These are phyloP conservation scores for Fraxinus americana DNA, from an alignment of 257 asterid genomes.

Conservation along the genomic window DNA sequence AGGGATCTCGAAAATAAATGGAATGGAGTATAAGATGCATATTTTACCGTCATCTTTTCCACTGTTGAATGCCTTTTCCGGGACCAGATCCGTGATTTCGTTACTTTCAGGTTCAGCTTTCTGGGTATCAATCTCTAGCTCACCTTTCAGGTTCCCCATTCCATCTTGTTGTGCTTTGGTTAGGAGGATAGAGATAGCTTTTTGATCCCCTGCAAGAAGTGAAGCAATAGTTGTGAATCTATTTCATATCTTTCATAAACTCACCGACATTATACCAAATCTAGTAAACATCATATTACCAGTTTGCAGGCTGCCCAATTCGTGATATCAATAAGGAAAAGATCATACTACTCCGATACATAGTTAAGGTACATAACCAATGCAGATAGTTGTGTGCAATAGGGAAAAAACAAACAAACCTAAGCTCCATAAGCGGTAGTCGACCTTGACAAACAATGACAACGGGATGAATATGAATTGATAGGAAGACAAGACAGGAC, in stretches of 20 bases:
- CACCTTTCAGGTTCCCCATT: conserved; percentile 93
- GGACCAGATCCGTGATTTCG: too few species aligned
- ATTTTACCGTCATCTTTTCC: too few species aligned
- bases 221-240: too few species aligned
- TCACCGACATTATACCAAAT: too few species aligned
- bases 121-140: conserved; percentile 82
- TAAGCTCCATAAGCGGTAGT: conserved; percentile 49
- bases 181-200: conserved; percentile 63
- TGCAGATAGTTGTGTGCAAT: background rate
- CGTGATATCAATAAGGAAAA: too few species aligned
- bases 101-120: conserved; percentile 87
- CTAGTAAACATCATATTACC: too few species aligned
- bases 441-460: conserved; percentile 29
- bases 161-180: conserved; percentile 89
- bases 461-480: too few species aligned
- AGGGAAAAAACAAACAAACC: conserved; percentile 24
- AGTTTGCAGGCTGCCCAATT: too few species aligned
- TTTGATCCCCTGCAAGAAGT: conserved; percentile 71
- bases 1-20: too few species aligned
- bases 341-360: too few species aligned
- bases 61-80: too few species aligned
- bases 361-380: background rate
- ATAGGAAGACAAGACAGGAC: background rate
- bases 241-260: too few species aligned
- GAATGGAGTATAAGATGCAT: background rate